Conservation (phyloP, 2,329 filamentous ascomycete species). For the Fusarium sp. region DNA sequence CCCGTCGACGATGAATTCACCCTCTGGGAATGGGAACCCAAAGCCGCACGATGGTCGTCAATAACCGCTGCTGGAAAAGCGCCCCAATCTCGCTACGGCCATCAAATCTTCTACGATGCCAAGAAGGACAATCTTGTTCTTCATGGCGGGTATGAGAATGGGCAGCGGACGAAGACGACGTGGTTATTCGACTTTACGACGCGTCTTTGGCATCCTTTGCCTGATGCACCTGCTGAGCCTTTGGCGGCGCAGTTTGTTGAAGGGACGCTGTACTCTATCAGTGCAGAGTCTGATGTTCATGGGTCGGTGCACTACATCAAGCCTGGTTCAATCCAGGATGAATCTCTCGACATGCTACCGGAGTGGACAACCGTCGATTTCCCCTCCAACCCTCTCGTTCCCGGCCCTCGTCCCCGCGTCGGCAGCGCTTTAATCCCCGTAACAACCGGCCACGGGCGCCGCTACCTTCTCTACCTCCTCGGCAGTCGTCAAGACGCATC, state of each 20-base stretch:
- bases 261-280: slow-evolving; percentile 28
- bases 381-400: slow-evolving; percentile 20
- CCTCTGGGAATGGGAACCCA: slow-evolving; percentile 32
- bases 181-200: slow-evolving; percentile 34
- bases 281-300: slow-evolving; percentile 21
- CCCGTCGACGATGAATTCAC: slow-evolving; percentile 20
- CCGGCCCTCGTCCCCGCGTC: slow-evolving; percentile 31
- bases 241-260: slow-evolving; percentile 26
- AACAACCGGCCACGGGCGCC: slow-evolving; percentile 22
- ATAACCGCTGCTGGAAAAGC: slow-evolving; percentile 21
- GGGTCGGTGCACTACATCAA: slow-evolving; percentile 29
- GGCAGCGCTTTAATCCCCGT: slow-evolving; percentile 22
- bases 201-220: slow-evolving; percentile 16
- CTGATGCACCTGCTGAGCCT: slow-evolving; percentile 6
- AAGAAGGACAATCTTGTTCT: slow-evolving; percentile 25
- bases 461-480: slow-evolving; percentile 30
- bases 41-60: slow-evolving; percentile 1
- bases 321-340: slow-evolving; percentile 3
- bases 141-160: slow-evolving; percentile 20
- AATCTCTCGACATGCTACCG: neutral
- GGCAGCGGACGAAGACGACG: slow-evolving; percentile 1
- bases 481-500: slow-evolving; percentile 25
- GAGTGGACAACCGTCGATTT: slow-evolving; percentile 28
- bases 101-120: slow-evolving; percentile 27
- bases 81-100: neutral